phyloP scores from a whole-genome alignment of 2,329 filamentous ascomycete species.

The Elsinoe necatrix region DNA sequence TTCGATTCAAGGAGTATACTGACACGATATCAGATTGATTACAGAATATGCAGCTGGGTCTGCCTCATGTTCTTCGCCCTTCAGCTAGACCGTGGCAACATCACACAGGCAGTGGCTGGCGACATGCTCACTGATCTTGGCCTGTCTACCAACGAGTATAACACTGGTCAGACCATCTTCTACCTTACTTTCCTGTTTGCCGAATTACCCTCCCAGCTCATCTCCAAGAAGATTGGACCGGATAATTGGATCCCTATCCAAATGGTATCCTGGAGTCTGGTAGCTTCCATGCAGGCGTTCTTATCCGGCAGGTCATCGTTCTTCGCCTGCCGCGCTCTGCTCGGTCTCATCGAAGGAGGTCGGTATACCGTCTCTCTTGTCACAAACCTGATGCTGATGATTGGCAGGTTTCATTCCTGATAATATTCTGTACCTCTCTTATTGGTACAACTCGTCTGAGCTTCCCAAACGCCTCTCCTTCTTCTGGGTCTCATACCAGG shows the following conservation, averaged over 20 bases:
- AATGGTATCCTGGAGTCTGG: constrained; percentile 30
- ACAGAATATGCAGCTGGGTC: constrained; percentile 43
- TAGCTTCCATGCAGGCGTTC: constrained; percentile 31
- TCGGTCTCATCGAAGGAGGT: constrained; percentile 29
- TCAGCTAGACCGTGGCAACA: constrained; percentile 30
- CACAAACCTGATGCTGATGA: not conserved
- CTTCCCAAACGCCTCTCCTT: constrained; percentile 35
- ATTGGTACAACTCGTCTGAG: constrained; percentile 36
- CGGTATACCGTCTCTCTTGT: not conserved
- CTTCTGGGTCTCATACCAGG: constrained; percentile 33
- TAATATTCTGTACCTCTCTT: constrained; percentile 35
- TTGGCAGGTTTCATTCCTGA: constrained; percentile 23
- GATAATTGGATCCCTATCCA: constrained; percentile 36
- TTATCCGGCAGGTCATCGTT: constrained; percentile 28
- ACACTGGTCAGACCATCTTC: constrained; percentile 32
- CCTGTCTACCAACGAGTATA: constrained; percentile 27
- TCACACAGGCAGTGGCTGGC: constrained; percentile 25
- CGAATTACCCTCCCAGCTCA: constrained; percentile 42
- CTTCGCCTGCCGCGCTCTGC: constrained; percentile 21
- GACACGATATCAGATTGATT: constrained; percentile 37
- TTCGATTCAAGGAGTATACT: not conserved
- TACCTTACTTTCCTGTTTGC: constrained; percentile 39
- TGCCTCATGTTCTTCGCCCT: constrained; percentile 49
- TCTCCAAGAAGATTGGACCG: constrained; percentile 45
- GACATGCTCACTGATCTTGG: constrained; percentile 19